Evolutionary conservation across 2,329 filamentous ascomycete genomes (phyloP), one percentile per base, ranked within the genome.

Genomic region (Akanthomyces muscarius): DNA sequence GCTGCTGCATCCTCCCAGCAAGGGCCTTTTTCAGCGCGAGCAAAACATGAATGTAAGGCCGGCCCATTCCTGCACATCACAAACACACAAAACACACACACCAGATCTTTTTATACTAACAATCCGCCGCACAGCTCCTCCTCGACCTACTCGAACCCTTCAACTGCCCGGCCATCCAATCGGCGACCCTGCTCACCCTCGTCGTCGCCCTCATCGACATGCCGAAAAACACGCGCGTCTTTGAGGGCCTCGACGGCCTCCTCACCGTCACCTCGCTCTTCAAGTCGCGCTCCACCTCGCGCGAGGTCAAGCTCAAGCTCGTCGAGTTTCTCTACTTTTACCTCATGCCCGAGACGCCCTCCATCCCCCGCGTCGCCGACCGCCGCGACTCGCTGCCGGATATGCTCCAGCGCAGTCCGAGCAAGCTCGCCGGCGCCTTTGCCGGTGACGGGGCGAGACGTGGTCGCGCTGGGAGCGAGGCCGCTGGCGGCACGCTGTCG

Each of bases 311-410:
- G 79, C 85, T 97, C 72, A 95, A 96, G 75, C 86, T 96, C n/a
- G 89, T 97, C 69, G 95, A 98, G 76, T 98, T 98, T 73, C 80
- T 99, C 58, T 98, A 98, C 81, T 98, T 98, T 77, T 99, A 98
- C 76, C 88, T 99, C 69, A 97, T 98, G 89, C 93, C 94, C 57
- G 95, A 99, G 77, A 86, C 85, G 0, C 87, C 83, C 51, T 79
- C 83, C 23, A 82, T 83, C 66, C 82, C 84, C 5, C 77, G 77
- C 65, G 48, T 36, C 50, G 79, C 82, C 65, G 78, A 75, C 23
- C 73, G 75, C 57, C 76, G 75, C 56, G 75, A 76, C 64, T 80
- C 79, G 2, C 71, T 82, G 10, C 78, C 82, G 8, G 78, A 76
- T 28, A 80, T 87, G 71, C 75, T 87, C 65, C 86, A 89, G 74